phyloP scores from a whole-genome alignment of 192 early-diverging fungal species.

The Backusella psychrophila region DNA sequence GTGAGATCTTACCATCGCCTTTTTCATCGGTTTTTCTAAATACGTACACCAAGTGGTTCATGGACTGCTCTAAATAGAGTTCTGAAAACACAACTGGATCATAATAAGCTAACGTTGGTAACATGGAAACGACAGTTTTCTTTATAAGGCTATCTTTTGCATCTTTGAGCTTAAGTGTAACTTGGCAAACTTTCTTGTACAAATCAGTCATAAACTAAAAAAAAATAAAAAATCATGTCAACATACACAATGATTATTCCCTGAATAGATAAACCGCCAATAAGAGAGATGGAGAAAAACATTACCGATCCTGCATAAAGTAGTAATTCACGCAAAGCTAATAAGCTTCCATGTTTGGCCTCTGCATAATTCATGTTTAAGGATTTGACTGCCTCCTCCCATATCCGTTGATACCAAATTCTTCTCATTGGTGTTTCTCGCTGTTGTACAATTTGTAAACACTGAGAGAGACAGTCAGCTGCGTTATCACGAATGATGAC shows the following conservation, averaged over 20 bases:
- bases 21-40: constrained; percentile 71
- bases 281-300: background rate
- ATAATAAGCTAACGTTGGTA: constrained; percentile 81
- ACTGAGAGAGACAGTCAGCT: constrained; percentile 75
- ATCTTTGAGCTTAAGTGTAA: constrained; percentile 75
- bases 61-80: constrained; percentile 65
- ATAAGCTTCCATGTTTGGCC: constrained; percentile 78
- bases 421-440: constrained; percentile 65
- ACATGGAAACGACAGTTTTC: constrained; percentile 76
- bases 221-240: background rate
- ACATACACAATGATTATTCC: background rate
- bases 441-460: constrained; percentile 76
- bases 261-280: too few species aligned
- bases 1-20: constrained; percentile 27
- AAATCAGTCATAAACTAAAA: constrained; percentile 79
- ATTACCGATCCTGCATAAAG: constrained; percentile 73
- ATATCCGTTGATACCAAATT: constrained; percentile 74
- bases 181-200: constrained; percentile 72
- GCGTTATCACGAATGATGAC: constrained; percentile 76
- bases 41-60: constrained; percentile 68
- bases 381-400: constrained; percentile 77
- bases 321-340: constrained; percentile 79
- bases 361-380: constrained; percentile 70
- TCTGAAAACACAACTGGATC: constrained; percentile 69
- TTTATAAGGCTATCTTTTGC: constrained; percentile 77